Conservation (phyloP, 495 filamentous ascomycete genomes). For the Pseudevernia furfuracea region DNA sequence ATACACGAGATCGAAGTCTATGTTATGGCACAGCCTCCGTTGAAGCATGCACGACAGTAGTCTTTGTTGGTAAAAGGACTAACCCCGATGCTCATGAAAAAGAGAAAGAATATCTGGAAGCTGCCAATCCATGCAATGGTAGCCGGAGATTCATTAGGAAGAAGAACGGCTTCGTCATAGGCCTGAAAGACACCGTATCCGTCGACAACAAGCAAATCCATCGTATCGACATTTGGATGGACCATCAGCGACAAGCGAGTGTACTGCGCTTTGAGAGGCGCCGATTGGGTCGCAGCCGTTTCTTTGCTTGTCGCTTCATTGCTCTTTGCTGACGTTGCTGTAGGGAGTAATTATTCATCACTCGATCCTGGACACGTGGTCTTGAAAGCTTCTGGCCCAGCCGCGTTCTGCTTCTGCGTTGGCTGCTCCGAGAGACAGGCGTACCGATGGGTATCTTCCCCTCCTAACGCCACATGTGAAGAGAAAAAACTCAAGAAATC, state of each 20-base stretch:
- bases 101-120: conserved; percentile 35
- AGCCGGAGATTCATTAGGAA: conserved; percentile 29
- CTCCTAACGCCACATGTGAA: no score
- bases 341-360: background rate
- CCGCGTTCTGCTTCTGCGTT: background rate
- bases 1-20: conserved; percentile 62
- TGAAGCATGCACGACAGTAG: conserved; percentile 28
- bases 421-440: no score
- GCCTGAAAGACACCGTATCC: conserved; percentile 34
- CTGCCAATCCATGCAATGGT: conserved; percentile 45
- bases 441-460: no score
- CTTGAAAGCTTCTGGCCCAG: background rate
- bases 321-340: background rate
- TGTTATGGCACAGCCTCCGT: conserved; percentile 48
- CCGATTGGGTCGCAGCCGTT: background rate
- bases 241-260: background rate
- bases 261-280: background rate
- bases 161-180: conserved; percentile 33
- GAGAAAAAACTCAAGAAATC: no score
- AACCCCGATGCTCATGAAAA: conserved; percentile 27
- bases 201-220: no score
- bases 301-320: background rate
- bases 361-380: background rate
- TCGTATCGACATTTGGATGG: no score
- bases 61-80: conserved; percentile 32